phyloP scores from a whole-genome alignment of 768 basidiomycete genomes.

The Collybia sordida region DNA sequence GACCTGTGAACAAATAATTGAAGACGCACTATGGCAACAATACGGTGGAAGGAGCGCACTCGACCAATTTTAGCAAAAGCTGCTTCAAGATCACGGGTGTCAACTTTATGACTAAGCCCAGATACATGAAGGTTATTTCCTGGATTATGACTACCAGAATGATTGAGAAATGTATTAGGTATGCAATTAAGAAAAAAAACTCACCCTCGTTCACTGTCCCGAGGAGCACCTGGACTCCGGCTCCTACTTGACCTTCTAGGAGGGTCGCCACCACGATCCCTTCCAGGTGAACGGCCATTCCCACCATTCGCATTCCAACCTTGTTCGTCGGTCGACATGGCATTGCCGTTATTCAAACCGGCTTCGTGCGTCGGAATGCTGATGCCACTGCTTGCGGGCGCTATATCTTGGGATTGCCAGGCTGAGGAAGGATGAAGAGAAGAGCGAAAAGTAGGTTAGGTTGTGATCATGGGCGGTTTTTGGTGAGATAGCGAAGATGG shows the following conservation, averaged over 20 bases:
- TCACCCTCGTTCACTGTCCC: conserved; percentile 56
- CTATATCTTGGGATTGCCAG: conserved; percentile 84
- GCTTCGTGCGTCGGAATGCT: conserved; percentile 67
- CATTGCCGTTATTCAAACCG: conserved; percentile 35
- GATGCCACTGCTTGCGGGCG: conserved; percentile 61
- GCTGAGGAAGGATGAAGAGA: conserved; percentile 49
- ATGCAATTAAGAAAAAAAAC: conserved; percentile 24
- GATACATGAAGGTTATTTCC: conserved; percentile 69
- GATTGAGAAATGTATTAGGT: background rate
- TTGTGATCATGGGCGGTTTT: conserved; percentile 21
- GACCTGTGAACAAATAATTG: conserved; percentile 48
- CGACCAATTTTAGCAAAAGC: conserved; percentile 87
- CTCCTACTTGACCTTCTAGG: conserved; percentile 76
- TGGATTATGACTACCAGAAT: conserved; percentile 36
- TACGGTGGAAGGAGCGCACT: conserved; percentile 40
- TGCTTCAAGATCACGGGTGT: conserved; percentile 85
- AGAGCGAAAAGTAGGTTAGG: conserved; percentile 36
- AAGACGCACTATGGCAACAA: background rate
- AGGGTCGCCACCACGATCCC: conserved; percentile 46
- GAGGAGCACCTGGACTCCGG: conserved; percentile 59
- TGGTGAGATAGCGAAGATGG: conserved; percentile 15
- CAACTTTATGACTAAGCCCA: conserved; percentile 55
- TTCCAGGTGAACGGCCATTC: conserved; percentile 41
- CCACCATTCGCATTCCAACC: conserved; percentile 47
- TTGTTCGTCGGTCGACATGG: conserved; percentile 54